Base-by-base conservation (phyloP, 306 rosid species). In the Comarum palustre region DNA sequence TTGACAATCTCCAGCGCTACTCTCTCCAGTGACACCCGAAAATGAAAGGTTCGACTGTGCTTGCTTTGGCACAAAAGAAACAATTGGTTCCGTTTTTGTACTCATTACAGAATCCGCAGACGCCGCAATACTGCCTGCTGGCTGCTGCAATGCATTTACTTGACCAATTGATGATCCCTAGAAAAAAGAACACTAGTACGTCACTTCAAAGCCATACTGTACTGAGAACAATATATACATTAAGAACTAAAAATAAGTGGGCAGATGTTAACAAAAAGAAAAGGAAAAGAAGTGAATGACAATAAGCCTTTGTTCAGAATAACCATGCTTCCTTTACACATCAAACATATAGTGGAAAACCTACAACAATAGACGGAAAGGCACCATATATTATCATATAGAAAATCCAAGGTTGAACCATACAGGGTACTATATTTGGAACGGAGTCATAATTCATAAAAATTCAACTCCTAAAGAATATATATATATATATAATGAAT, bases 21-120 rank as follows among this genome's bases (percentile, higher is more conserved):
- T 83, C 68, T 88, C 95, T 75, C 92, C 96, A 2, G 82, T 82
- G 73, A 74, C 8, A 19, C 95, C 91, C 51, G 97, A 95, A 84
- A 95, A 89, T 2, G 99, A 87, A 69, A 88, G 80, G 84, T 75
- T 91, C 29, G 96, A 81, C 48, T 81, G 95, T 13, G 81, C 89
- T 84, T 83, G 92, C 80, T 34, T 88, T 65, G 73, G 68, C 32
- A 80, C 66, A 41, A 80, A 81, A 79, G 89, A 83, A 66, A 88
- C 73, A 79, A 84, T 52, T 1, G 97, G 92, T 71, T 92, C 99
- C 5, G 99, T 92, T 85, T 90, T 92, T 2, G 87, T 51, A 76
- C 97, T 95, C 81, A 87, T 38, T 29, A 76, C 47, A 6, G 99
- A 95, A 78, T 95, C 99, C 16, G 87, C 96, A 50, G 96, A 95